Base-by-base conservation (phyloP, 345 rosid genomes). In the Syzygium aromaticum region DNA sequence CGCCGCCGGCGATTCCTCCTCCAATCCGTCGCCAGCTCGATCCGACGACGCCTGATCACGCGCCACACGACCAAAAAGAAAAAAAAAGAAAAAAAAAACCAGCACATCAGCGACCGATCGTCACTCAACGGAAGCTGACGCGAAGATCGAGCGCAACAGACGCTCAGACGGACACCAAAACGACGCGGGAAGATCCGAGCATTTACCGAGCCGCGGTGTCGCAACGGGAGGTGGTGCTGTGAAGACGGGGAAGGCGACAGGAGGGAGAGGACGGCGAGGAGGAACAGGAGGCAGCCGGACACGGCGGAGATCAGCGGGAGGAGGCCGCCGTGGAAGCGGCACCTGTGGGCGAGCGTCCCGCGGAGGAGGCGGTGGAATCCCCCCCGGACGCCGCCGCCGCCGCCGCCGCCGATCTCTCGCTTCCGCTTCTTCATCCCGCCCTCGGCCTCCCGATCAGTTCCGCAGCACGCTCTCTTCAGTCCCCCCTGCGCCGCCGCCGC, bases 241-340 rank as follows among this genome's bases (percentile, higher is more conserved):
- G 91, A n/a, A 6, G 93, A 90, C 49, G 98, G 97, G 84, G 95
- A 91, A 46, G 93, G 86, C 22, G 90, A 87, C 78, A 95, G 85
- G 86, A 94, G 87, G 52, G 91, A 91, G 84, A 92, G 89, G 85
- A 92, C 90, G 87, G 91, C 92, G 89, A 94, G 85, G 90, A 94
- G 21, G 88, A 97, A 89, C 88, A 97, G 93, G 43, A 95, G 83
- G 80, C 90, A 96, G 30, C 93, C 95, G 67, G 94, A 93, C 90
- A 90, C 87, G 40, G 93, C 94, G 78, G 93, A 95, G 86, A 94
- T 84, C 11, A 95, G 78, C 7, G 98, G 96, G 84, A 95, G 93
- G 13, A 96, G 54, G 85, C 84, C 63, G 54, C 59, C 54, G 89
- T 91, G 93, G 85, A 92, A 92, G 46, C 95, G 95, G 14, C 94